phyloP scores from a whole-genome alignment of 805 yeast genomes.

The Brettanomyces sp. region DNA sequence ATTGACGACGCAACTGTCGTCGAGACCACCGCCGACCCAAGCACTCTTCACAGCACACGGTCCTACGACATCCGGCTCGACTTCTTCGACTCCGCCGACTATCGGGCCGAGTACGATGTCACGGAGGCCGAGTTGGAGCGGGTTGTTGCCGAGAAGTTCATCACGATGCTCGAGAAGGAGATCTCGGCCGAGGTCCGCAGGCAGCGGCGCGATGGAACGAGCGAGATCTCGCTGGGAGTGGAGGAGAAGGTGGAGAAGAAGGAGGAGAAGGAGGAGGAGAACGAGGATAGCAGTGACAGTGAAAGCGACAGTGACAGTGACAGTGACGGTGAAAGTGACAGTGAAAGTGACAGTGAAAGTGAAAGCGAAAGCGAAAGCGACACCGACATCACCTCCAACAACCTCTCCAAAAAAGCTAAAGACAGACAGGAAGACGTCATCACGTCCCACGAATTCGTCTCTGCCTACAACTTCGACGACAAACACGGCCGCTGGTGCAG shows the following conservation, averaged over 20 bases:
- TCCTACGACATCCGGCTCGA: conserved; percentile 66
- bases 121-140: conserved; percentile 67
- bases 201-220: conserved; percentile 32
- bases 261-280: conserved; percentile 83
- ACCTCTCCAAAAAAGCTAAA: conserved; percentile 52
- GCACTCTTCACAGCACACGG: conserved; percentile 41
- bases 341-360: conserved; percentile 28
- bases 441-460: conserved; percentile 61
- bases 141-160: conserved; percentile 56
- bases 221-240: conserved; percentile 50
- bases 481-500: conserved; percentile 86
- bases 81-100: conserved; percentile 70
- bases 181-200: conserved; percentile 76
- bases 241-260: conserved; percentile 42
- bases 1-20: conserved; percentile 77
- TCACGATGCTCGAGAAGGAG: conserved; percentile 59
- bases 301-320: conserved; percentile 24
- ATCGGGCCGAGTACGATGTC: conserved; percentile 82
- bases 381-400: conserved; percentile 24
- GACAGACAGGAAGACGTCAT: conserved; percentile 82
- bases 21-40: conserved; percentile 69
- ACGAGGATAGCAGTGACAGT: conserved; percentile 73
- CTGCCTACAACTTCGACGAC: conserved; percentile 86
- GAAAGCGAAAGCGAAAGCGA: conserved; percentile 36
- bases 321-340: conserved; percentile 58